Evolutionary conservation across 257 asterid genomes (phyloP), one percentile per base, ranked within the genome.

Genomic region (Mitragyna speciosa): DNA sequence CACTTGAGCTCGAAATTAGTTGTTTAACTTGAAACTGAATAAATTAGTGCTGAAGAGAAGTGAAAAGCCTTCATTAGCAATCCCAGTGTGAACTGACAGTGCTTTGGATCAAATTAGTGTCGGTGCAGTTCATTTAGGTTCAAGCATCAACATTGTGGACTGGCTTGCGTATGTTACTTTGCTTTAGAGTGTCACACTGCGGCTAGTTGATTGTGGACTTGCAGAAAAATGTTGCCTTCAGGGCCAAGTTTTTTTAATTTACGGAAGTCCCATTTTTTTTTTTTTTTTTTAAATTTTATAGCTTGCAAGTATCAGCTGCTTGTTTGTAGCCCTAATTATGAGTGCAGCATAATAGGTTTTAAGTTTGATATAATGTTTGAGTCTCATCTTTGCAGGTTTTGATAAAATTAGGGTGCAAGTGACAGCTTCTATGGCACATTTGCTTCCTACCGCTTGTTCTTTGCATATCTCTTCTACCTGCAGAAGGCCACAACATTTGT

Each of bases 401-500:
- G 49, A 73, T 65, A 70, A 66, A 54, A 31, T 64, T 59, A 63
- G 71, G 73, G 59, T 49, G 63, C 56, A 75, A 74, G 56, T 45
- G 45, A 74, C 45, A 9, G 76, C 16, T 67, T 80, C 45, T 36
- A 95, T 95, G 98, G 98, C 97, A 0, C 96, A 92, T 81, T 82
- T 89, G 24, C 94, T 88, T 56, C 85, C 94, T 43, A 85, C 88
- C 14, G 89, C 96, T 15, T 92, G 91, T 85, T 83, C 89, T 61
- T 85, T 87, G 79, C 86, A 84, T 64, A 24, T 88, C 84, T 82
- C 91, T 51, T 76, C 86, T 0, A 78, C 83, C 1, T 80, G 83
- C 72, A 86, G 78, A 79, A 84, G 80, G 59, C 84, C 87, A 1
- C 70, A 76, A 78, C 47, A 17, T 74, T 84, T 83, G 74, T 81